Conservation (phyloP, 2,329 filamentous ascomycete species). For the Colletotrichum spaethianum region DNA sequence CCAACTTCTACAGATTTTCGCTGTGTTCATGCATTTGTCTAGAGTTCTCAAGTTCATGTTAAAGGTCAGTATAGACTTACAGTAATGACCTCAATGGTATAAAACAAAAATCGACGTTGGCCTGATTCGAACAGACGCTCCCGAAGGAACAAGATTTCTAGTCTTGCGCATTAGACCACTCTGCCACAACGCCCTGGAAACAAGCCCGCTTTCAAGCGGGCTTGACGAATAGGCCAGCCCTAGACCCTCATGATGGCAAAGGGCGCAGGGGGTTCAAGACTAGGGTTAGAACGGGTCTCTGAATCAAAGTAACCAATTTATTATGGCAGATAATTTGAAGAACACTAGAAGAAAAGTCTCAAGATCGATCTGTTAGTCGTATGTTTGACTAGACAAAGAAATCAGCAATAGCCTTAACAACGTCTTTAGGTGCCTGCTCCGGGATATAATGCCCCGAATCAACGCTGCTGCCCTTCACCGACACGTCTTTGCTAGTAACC, state of each 20-base stretch:
- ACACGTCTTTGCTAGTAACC: constrained; percentile 54
- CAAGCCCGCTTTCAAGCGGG: constrained; percentile 14
- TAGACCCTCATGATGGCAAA: neutral
- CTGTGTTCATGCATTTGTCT: too few species aligned
- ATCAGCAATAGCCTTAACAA: constrained; percentile 56
- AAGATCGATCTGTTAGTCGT: too few species aligned
- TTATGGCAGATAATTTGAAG: neutral
- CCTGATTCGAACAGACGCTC: constrained; percentile 41
- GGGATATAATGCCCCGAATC: constrained; percentile 65
- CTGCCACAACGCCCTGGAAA: constrained; percentile 36
- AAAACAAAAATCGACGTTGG: constrained; percentile 34
- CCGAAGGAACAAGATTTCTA: constrained; percentile 42
- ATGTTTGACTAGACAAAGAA: constrained; percentile 52
- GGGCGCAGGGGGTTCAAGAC: neutral
- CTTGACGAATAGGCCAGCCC: neutral
- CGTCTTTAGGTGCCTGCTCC: constrained; percentile 64
- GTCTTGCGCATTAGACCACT: constrained; percentile 41
- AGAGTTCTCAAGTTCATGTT: too few species aligned
- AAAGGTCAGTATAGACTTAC: too few species aligned
- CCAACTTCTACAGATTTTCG: too few species aligned
- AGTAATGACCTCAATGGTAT: neutral
- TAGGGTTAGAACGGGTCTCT: neutral
- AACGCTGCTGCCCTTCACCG: constrained; percentile 58
- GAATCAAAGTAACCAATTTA: neutral
- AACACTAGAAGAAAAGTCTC: neutral